Evolutionary conservation across 345 rosid species (phyloP), one percentile per base, ranked within the genome.

Genomic region (Anacardium occidentale): DNA sequence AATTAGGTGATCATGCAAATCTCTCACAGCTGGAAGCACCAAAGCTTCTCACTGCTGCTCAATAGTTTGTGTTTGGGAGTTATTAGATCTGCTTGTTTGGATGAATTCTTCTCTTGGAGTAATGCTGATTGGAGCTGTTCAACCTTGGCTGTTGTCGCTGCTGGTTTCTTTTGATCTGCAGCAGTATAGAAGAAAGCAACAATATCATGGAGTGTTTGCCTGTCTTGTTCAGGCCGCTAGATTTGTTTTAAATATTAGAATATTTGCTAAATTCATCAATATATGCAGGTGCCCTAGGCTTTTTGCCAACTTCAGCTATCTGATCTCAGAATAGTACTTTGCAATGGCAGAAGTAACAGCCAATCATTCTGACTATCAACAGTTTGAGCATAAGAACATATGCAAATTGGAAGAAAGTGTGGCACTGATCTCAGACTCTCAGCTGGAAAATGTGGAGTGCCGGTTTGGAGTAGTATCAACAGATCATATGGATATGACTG

Each of bases 161-260:
- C 87, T 72, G 88, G 82, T 86, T 83, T 79, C 85, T 78, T 1
- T 80, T 86, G 88, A 68, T 82, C 74, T 82, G 82, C 84, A 70
- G 85, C 90, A 75, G 78, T 82, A 48, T 91, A 77, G 89, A 87
- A 85, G 96, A 85, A 87, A 83, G 84, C 89, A 79, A 75, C 80
- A 76, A 67, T 86, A 66, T 80, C 87, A 72, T 83, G 84, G 85
- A 88, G 79, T 86, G 84, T 86, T 86, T 84, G 78, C 81, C 66
- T 83, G 85, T 82, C 85, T 84, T 85, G 84, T 86, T 78, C 83
- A 68, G 87, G 85, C 80, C 82, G 78, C 86, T 72, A 60, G 72
- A 78, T 78, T 44, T 78, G 61, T 72, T 72, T 18, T 20, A 51
- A 48, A 68, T 58, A 75, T 64, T 75, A 72, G 78, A 70, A 78